Percentiles rank a stretch among this genome's conserved stretches.
phyloP scores from a whole-genome alignment of 179 eudicot species.

The Spergularia azorica region DNA sequence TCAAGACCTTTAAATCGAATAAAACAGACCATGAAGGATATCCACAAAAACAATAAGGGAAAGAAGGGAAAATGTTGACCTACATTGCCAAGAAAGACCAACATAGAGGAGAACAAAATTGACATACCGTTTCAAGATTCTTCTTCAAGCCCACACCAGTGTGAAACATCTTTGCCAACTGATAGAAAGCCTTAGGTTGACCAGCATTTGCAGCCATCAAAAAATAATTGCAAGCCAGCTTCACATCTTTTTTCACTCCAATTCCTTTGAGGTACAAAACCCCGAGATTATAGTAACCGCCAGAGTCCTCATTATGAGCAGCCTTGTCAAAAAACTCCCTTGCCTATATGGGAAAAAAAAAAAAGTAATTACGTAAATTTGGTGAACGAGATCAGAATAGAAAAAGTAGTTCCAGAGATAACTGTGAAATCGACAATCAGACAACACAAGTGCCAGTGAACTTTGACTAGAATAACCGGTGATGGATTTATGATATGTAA shows the following conservation, averaged over 20 bases:
- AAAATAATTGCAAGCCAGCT: slow-evolving; percentile 67
- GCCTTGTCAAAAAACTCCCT: slow-evolving; percentile 93
- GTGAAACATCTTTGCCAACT: slow-evolving; percentile 96
- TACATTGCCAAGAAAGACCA: slow-evolving; percentile 3
- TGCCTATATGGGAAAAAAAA: slow-evolving; percentile 54
- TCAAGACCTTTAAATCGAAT: not conserved
- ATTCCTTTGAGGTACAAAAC: slow-evolving; percentile 92
- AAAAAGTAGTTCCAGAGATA: not conserved
- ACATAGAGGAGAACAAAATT: not conserved
- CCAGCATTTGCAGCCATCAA: slow-evolving; percentile 71
- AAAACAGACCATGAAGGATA: not conserved
- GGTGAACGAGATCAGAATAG: not conserved
- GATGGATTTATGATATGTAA: not conserved
- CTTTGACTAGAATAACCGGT: not conserved
- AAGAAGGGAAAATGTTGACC: not conserved
- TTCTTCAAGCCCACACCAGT: slow-evolving; percentile 89
- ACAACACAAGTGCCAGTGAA: not conserved
- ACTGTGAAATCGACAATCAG: not conserved
- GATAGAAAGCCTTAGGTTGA: slow-evolving; percentile 93
- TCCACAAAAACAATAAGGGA: not conserved
- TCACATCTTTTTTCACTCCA: slow-evolving; percentile 84
- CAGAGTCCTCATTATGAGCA: slow-evolving; percentile 77
- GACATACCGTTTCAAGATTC: slow-evolving; percentile 72
- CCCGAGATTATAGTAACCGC: slow-evolving; percentile 91
- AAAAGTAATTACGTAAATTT: not conserved